Base-by-base conservation (phyloP, 192 early-diverging fungal species). In the Podila horticola region DNA sequence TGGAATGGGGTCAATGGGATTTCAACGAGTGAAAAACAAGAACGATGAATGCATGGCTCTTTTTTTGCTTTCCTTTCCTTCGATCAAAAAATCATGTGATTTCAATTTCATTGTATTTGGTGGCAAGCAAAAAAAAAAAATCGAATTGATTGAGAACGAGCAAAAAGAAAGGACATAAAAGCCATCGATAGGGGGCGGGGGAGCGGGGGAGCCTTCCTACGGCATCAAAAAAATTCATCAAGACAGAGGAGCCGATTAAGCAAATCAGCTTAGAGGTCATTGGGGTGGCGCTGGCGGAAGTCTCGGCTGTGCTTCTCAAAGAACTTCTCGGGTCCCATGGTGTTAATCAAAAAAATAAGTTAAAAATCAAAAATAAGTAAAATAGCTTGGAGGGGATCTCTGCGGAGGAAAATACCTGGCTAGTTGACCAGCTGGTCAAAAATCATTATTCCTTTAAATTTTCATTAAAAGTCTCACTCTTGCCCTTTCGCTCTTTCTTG, bases 261-360 rank as follows among this genome's bases (percentile, higher is more conserved):
- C 41, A 17, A 12, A 45, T 4, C 28, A 33, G 6, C 12, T 34
- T 33, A 22, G 66, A n/a, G 28, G 17, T 20, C 30, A 2, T 41
- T 31, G n/a, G 26, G 33, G 24, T 15, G 64, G 64, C 13, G 58
- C 24, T 13, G 26, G 13, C 61, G 58, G 62, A 79, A 79, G 51
- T 72, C 30, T 22, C 13, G n/a, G 0, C 58, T 59, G 19, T 79
- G 33, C 59, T 60, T 48, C n/a, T 72, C 41, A 50, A 67, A 79
- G 41, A 79, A 79, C 19, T n/a, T 33, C 31, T 57, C 58, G 2
- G 76, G 69, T 20, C 62, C 30, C 29, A 24, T 22, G 19, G n/a
- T n/a, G n/a, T n/a, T n/a, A n/a, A n/a, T n/a, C n/a, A n/a, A n/a
- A n/a, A n/a, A n/a, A n/a, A n/a, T n/a, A n/a, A n/a, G n/a, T n/a